Base-by-base conservation (phyloP, 495 filamentous ascomycete genomes). In the Aspergillus conjunctus region DNA sequence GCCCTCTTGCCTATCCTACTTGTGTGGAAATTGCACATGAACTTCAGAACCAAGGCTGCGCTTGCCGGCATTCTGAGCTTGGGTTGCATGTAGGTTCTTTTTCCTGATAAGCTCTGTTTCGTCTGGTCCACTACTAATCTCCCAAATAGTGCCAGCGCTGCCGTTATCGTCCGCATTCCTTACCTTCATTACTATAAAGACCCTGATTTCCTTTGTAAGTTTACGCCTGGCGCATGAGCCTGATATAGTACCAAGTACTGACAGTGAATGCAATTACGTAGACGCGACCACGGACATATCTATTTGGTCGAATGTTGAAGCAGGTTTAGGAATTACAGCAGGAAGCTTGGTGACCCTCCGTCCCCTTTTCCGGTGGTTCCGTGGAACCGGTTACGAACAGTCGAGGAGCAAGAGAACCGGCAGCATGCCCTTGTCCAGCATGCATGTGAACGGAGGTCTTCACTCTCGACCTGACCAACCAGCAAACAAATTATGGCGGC, bases 271-370 rank as follows among this genome's bases (percentile, higher is more conserved):
- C 17, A 10, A 33, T 41, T 32, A 11, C 31, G 11, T 22, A 79
- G 76, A 77, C 46, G 77, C 74, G 48, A 80, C 77, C 14, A 58
- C 68, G 50, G 56, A 75, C 11, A 77, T 80, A 48, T 78, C 72
- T 8, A 76, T 81, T 45, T 81, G 79, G 79, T 77, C 76, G 44
- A 75, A 74, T 30, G 68, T 80, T 60, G 78, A 82, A 60, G 73
- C 70, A 15, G 69, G 74, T n/a, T 68, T 81, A 1, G 79, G 77
- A 22, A 80, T 82, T 48, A 71, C 74, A 21, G 76, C 77, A 33
- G 79, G 76, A 33, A 78, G 75, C 46, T 73, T 82, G 3, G 75
- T 77, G 7, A 79, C 76, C 9, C 73, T 81, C n/a, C 75, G 76
- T 15, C 78, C 79, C 7, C 66, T 82, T 0, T 77, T 85, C 64